phyloP scores from a whole-genome alignment of 2,329 filamentous ascomycete species.

The Fusarium sp. region DNA sequence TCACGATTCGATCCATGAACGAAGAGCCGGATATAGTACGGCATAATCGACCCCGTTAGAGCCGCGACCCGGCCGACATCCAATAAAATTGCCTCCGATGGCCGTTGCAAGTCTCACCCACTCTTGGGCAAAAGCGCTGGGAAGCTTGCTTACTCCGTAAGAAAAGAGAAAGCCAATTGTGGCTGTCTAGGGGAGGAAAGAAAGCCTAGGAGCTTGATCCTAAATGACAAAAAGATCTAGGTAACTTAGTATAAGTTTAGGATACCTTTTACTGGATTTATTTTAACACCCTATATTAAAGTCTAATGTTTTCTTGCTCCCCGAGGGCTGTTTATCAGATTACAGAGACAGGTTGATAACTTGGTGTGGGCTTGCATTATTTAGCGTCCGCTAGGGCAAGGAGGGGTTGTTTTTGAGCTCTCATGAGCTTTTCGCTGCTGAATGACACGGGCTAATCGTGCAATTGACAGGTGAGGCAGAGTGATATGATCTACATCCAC shows the following conservation, averaged over 20 bases:
- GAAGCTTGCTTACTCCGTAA: neutral
- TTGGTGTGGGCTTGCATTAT: slow-evolving; percentile 23
- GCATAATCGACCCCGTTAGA: neutral
- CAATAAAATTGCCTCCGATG: slow-evolving; percentile 16
- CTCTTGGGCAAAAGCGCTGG: slow-evolving; percentile 14
- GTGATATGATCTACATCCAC: neutral
- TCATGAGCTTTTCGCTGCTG: neutral
- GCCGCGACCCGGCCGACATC: slow-evolving; percentile 34
- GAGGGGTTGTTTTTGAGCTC: neutral
- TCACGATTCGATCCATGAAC: neutral
- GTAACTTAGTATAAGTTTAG: neutral
- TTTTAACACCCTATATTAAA: neutral
- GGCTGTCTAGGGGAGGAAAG: neutral
- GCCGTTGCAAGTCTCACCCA: slow-evolving; percentile 4
- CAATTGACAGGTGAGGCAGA: neutral
- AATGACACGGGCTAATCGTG: neutral
- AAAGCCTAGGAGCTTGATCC: neutral
- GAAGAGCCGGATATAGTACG: slow-evolving; percentile 1
- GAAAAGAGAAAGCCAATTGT: neutral
- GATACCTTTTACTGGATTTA: neutral
- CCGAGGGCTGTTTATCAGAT: neutral
- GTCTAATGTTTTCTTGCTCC: neutral
- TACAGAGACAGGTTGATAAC: neutral
- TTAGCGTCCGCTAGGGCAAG: slow-evolving; percentile 14
- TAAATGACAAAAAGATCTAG: neutral